Evolutionary conservation across 495 filamentous ascomycete species (phyloP), one percentile per base, ranked within the genome.

Genomic region (Aspergillus heteromorphus): DNA sequence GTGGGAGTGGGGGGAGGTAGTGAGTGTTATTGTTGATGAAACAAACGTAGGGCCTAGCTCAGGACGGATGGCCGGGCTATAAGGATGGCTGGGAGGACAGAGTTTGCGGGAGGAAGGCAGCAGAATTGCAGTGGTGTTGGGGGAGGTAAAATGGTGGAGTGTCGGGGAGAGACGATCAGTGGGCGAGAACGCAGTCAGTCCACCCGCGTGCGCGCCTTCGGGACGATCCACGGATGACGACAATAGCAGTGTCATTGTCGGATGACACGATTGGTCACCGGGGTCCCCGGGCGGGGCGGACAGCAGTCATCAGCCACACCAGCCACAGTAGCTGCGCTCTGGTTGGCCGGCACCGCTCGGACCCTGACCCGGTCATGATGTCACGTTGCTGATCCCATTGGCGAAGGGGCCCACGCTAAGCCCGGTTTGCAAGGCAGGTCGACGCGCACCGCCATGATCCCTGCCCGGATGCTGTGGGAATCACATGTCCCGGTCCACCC

Each of bases 181-280:
- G 58, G 58, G 51, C 40, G 17, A 16, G 34, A 40, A 38, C 20
- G 23, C 16, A 25, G 40, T 41, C 42, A 40, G 20, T 38, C 41
- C 49, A 51, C 34, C 31, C 30, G 18, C 42, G 27, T 42, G 40
- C 31, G n/a, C 34, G 36, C 29, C 27, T 23, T 13, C 25, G 43
- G 20, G 55, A 50, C 56, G 55, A 55, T 55, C 61, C 61, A 60
- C 48, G 52, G 51, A 58, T 53, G 57, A 55, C 42, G 56, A 59
- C 43, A 31, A 47, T n/a, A 6, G 40, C 16, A 11, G 31, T 27
- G 23, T 27, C 7, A 4, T 27, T 27, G 34, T 9, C 34, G n/a
- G n/a, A n/a, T n/a, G n/a, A n/a, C 11, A 14, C 13, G 11, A 38
- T 38, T 38, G 34, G 34, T 38, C 5, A 18, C 16, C 6, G 29